Conservation (phyloP, 176 grass and related monocot genomes). For the maize (Zea mays) region DNA sequence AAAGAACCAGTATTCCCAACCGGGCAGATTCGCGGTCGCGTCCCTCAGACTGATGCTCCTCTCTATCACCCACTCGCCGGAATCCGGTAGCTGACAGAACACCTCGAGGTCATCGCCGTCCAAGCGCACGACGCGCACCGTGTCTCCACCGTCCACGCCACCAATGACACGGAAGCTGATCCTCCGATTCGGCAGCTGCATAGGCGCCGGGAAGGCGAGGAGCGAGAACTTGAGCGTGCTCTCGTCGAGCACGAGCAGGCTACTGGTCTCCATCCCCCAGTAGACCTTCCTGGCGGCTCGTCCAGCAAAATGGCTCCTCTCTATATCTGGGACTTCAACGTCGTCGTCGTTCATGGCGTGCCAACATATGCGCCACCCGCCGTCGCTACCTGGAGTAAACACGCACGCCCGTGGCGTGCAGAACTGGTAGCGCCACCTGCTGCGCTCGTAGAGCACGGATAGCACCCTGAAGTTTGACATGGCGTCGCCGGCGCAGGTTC, state of each 20-base stretch:
- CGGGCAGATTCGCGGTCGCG: neutral
- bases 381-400: neutral
- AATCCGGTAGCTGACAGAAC: neutral
- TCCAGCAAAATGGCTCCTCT: neutral
- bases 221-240: neutral
- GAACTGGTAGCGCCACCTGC: too few relatives aligned
- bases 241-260: conserved; percentile 2
- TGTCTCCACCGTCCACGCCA: neutral
- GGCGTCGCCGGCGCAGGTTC: neutral
- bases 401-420: neutral
- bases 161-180: conserved; percentile 10
- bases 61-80: conserved; percentile 5
- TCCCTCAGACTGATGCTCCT: neutral
- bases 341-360: neutral
- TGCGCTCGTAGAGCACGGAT: neutral
- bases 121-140: neutral
- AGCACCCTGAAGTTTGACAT: conserved; percentile 27
- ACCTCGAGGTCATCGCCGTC: neutral
- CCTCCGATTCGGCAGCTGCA: neutral
- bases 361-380: conserved; percentile 6
- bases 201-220: neutral
- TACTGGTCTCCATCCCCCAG: neutral
- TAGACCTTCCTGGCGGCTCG: conserved; percentile 6
- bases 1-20: neutral
- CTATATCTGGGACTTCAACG: neutral